Base-by-base conservation (phyloP, 768 basidiomycete genomes). In the Mycena latifolia region DNA sequence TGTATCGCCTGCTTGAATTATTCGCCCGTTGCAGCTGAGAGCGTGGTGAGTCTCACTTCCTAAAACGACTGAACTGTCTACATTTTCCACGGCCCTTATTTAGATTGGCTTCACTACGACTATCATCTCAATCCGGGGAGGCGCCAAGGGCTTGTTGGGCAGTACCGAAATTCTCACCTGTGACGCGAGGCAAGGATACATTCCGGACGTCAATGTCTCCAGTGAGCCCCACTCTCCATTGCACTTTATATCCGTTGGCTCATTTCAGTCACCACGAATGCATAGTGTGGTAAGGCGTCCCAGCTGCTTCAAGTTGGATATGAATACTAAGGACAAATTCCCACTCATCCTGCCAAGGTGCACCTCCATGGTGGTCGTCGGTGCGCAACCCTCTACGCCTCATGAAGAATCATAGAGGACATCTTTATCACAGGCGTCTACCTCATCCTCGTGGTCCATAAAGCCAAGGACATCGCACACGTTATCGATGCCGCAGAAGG, bases 251-350 rank as follows among this genome's bases (percentile, higher is more conserved):
- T 45, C 45, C 55, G 55, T 45, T 56, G 27, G 43, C 55, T 56
- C 41, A 56, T 27, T 56, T 22, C 25, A 46, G n/a, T 43, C 25
- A 31, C 41, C n/a, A 47, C 45, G 24, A 46, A 57, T 47, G 55
- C 45, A 47, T 57, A 57, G 55, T 57, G 55, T 57, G 55, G 55
- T 57, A 57, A n/a, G n/a, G n/a, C n/a, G n/a, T n/a, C n/a, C n/a
- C n/a, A 57, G 54, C 54, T 55, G 41, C 55, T 45, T 57, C n/a
- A n/a, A n/a, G n/a, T n/a, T n/a, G 28, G 29, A 57, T 57, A 57
- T 47, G 29, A 57, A 57, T 35, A 45, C 43, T 46, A 28, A 45
- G 55, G 43, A 29, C 31, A 57, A 55, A 27, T 31, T 55, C 54
- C 54, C 39, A 31, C 54, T 28, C 18, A 43, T 43, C 43, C 55